Evolutionary conservation across 1,139 yeast species (phyloP).

Genomic region (Pichia sp.): DNA sequence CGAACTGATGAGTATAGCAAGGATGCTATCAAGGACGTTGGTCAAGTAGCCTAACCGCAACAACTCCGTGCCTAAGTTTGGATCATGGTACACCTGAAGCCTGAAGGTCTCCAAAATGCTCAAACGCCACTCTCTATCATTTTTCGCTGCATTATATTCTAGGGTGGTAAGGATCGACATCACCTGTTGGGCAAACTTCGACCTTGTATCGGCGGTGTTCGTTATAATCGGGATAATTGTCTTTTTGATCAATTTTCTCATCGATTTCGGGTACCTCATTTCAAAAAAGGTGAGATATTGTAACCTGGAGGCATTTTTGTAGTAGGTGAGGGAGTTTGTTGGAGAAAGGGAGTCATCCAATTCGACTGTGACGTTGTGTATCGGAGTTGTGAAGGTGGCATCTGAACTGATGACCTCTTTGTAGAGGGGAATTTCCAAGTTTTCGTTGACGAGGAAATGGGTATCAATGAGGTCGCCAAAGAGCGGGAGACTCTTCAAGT

Average conservation of each 20-base stretch:
- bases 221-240: constrained; percentile 53
- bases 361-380: background rate
- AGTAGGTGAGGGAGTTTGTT: background rate
- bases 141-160: constrained; percentile 41
- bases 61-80: constrained; percentile 34
- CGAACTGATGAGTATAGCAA: constrained; percentile 17
- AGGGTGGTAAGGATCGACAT: constrained; percentile 53
- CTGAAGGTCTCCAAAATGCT: constrained; percentile 51
- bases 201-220: constrained; percentile 44
- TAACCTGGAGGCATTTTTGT: constrained; percentile 22
- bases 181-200: constrained; percentile 48
- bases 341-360: background rate
- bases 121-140: constrained; percentile 65
- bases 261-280: constrained; percentile 47
- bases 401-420: background rate
- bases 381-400: background rate
- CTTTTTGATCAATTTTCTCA: constrained; percentile 45
- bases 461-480: background rate
- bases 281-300: constrained; percentile 42
- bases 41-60: constrained; percentile 38
- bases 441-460: background rate
- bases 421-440: constrained; percentile 13
- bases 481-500: constrained; percentile 2
- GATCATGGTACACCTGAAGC: constrained; percentile 47
- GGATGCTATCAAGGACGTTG: constrained; percentile 35